Conservation (phyloP, 176 grass and related monocot species). For the Oryza brachyantha region DNA sequence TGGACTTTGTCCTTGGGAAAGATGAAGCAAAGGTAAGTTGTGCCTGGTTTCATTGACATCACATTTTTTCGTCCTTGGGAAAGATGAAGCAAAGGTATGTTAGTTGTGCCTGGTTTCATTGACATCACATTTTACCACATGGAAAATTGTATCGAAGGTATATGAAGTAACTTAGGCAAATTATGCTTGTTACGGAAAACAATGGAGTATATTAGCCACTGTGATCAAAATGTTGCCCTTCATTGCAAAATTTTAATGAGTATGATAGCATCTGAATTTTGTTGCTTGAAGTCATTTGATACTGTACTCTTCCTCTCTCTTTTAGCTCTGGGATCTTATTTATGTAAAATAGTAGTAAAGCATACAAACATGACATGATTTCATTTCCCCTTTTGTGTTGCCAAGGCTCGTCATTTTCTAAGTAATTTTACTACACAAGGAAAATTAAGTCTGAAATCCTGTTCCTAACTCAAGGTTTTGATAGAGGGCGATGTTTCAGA, state of each 20-base stretch:
- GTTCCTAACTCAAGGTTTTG: neutral
- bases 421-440: neutral
- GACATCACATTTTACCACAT: neutral
- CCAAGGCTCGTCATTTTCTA: neutral
- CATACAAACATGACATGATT: neutral
- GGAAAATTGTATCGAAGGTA: neutral
- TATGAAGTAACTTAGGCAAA: conserved; percentile 2
- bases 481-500: neutral
- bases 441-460: neutral
- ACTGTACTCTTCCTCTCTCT: neutral
- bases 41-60: too few relatives aligned
- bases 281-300: neutral
- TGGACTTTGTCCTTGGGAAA: conserved; percentile 66
- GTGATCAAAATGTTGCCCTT: neutral
- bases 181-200: neutral
- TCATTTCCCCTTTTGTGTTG: neutral
- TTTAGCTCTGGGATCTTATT: neutral
- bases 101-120: conserved; percentile 2
- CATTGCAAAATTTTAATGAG: neutral
- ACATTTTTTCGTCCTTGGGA: too few relatives aligned
- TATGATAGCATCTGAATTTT: neutral
- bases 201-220: neutral
- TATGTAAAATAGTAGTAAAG: neutral
- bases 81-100: conserved; percentile 53
- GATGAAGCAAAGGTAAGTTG: too few relatives aligned